These are phyloP conservation scores for Epipyxis sp. DNA, from an alignment of 108 stramenopile genomes.

Conservation along the genomic window DNA sequence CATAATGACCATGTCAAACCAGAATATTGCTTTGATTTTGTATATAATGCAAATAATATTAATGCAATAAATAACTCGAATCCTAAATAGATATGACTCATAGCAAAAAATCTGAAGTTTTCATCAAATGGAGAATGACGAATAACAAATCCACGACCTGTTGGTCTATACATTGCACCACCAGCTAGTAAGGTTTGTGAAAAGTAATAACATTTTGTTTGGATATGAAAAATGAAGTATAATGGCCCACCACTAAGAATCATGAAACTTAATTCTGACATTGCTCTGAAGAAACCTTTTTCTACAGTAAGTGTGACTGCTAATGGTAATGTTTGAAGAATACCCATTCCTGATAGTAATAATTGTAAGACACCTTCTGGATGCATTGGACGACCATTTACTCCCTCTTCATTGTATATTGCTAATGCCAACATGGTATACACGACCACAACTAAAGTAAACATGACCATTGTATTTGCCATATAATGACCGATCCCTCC, in stretches of 20 bases:
- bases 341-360: conserved; percentile 54
- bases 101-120: conserved; percentile 91
- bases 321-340: conserved; percentile 92
- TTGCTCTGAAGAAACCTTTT: conserved; percentile 78
- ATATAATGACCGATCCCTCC: conserved; percentile 98
- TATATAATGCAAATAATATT: conserved; percentile 77
- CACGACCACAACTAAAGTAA: conserved; percentile 86
- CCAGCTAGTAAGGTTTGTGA: conserved; percentile 93
- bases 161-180: conserved; percentile 93
- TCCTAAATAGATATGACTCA: conserved; percentile 91
- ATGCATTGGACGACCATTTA: conserved; percentile 83
- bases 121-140: conserved; percentile 93
- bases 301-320: conserved; percentile 93
- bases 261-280: conserved; percentile 77
- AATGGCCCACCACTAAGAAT: conserved; percentile 93
- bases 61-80: conserved; percentile 86
- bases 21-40: conserved; percentile 81
- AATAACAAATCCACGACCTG: conserved; percentile 97
- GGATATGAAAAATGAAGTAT: conserved; percentile 99
- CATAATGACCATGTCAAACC: conserved; percentile 95
- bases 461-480: conserved; percentile 82
- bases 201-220: conserved; percentile 94
- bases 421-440: conserved; percentile 85
- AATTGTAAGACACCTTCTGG: conserved; percentile 93
- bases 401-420: conserved; percentile 79